Evolutionary conservation across 345 rosid genomes (phyloP).

Genomic region (Clarkia xantiana): DNA sequence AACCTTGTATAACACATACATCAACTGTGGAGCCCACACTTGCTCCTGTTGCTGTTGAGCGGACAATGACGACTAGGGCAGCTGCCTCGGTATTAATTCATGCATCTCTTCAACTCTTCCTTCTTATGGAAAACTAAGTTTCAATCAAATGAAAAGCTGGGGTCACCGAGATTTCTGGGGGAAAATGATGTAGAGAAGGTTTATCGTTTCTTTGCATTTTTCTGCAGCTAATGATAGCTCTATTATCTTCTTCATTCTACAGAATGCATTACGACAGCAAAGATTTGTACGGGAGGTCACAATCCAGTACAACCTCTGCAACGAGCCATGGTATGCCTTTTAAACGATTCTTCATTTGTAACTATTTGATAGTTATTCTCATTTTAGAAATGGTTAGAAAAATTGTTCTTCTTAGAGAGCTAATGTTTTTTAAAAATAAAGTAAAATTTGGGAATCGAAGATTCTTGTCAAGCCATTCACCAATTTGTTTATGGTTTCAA

Average conservation of each 20-base stretch:
- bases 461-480: background rate
- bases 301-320: constrained; percentile 96
- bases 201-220: background rate
- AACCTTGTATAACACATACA: constrained; percentile 89
- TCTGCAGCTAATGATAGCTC: background rate
- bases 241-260: constrained; percentile 4
- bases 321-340: constrained; percentile 84
- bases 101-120: background rate
- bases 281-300: constrained; percentile 97
- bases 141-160: no score
- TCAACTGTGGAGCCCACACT: constrained; percentile 96
- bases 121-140: background rate
- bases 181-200: no score
- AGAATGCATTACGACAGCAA: constrained; percentile 98
- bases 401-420: background rate
- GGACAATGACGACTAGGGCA: constrained; percentile 98
- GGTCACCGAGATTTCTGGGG: no score
- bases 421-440: background rate
- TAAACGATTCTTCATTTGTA: background rate
- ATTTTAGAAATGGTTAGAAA: no score
- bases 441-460: background rate
- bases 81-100: constrained; percentile 77
- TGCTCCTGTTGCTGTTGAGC: constrained; percentile 97
- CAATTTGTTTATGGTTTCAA: constrained; percentile 2
- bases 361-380: no score